phyloP scores from a whole-genome alignment of 345 rosid species.

The Dovyalis caffra region DNA sequence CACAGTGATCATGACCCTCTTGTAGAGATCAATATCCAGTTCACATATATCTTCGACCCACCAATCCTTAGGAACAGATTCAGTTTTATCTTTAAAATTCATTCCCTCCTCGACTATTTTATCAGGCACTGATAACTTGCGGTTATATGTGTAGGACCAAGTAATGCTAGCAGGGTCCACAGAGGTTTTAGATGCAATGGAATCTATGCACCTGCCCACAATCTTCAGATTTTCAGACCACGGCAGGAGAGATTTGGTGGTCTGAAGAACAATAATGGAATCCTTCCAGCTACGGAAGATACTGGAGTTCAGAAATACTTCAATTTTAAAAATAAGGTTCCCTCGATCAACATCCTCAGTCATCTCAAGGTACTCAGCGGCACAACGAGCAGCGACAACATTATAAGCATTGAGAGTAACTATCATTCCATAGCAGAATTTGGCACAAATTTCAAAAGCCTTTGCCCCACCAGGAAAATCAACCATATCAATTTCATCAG shows the following conservation, averaged over 20 bases:
- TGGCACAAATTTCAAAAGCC: conserved; percentile 92
- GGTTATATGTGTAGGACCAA: conserved; percentile 88
- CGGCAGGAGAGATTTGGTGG: conserved; percentile 69
- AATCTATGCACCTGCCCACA: conserved; percentile 79
- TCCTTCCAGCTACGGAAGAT: conserved; percentile 95
- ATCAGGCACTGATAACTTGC: conserved; percentile 58
- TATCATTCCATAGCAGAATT: conserved; percentile 90
- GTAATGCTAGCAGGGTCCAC: conserved; percentile 64
- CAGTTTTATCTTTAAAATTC: conserved; percentile 43
- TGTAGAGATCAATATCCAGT: conserved; percentile 71
- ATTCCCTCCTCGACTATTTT: conserved; percentile 46
- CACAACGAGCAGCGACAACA: conserved; percentile 82
- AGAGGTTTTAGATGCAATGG: conserved; percentile 77
- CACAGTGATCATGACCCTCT: conserved; percentile 57
- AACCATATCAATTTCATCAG: conserved; percentile 50
- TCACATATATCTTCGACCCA: conserved; percentile 96
- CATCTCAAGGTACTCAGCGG: conserved; percentile 94
- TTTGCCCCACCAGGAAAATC: conserved; percentile 88
- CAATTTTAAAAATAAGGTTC: conserved; percentile 76
- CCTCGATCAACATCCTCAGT: conserved; percentile 76
- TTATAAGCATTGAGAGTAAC: conserved; percentile 85
- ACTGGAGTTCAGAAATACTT: conserved; percentile 80
- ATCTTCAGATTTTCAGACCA: conserved; percentile 91
- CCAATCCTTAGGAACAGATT: conserved; percentile 84
- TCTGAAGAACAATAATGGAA: conserved; percentile 88